Conservation (phyloP, 176 grass and related monocot species). For the Musa itinerans region DNA sequence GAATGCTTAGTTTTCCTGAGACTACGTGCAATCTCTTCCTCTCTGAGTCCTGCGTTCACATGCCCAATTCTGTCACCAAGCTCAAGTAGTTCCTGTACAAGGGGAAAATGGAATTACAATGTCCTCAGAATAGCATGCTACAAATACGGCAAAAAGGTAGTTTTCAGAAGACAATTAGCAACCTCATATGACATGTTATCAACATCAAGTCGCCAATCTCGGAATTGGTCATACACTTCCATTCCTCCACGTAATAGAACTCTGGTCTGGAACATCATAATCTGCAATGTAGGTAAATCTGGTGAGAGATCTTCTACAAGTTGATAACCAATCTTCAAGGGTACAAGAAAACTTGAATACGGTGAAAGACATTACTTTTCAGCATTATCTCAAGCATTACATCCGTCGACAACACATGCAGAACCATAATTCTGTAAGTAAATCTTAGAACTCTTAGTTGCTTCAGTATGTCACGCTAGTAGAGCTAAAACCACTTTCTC, state of each 20-base stretch:
- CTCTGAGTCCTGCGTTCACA: constrained; percentile 67
- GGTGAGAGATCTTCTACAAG: too few species aligned
- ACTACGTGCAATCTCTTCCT: constrained; percentile 48
- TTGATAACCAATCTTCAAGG: too few species aligned
- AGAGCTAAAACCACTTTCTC: too few species aligned
- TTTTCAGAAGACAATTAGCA: background rate
- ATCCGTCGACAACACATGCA: too few species aligned
- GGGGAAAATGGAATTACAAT: background rate
- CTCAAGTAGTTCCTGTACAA: constrained; percentile 54
- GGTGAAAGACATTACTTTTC: too few species aligned
- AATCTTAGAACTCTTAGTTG: too few species aligned
- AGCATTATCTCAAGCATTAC: too few species aligned
- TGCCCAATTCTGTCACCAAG: constrained; percentile 74
- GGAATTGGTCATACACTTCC: constrained; percentile 56
- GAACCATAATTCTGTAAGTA: too few species aligned
- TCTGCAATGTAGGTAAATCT: constrained; percentile 23
- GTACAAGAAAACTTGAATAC: too few species aligned
- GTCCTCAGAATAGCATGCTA: background rate
- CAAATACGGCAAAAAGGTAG: background rate
- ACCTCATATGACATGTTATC: constrained; percentile 94
- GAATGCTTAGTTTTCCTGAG: constrained; percentile 46
- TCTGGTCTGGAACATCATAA: constrained; percentile 74
- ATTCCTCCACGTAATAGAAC: constrained; percentile 51
- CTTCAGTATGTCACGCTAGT: too few species aligned
- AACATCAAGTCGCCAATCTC: constrained; percentile 74